Evolutionary conservation across 805 yeast species (phyloP), one percentile per base, ranked within the genome.

Genomic region (Saturnispora galanensis): DNA sequence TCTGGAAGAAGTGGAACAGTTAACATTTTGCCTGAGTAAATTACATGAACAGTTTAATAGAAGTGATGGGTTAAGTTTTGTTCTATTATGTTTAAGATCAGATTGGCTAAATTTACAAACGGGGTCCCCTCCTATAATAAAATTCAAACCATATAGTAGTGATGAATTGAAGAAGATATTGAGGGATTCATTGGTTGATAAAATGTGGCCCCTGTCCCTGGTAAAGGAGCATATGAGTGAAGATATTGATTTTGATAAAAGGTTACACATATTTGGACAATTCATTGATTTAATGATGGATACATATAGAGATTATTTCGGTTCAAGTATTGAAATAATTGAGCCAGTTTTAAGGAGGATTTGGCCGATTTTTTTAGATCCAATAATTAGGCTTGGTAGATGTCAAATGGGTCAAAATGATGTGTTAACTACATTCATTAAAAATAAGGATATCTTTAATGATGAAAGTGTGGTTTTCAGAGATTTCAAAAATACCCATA

Each of bases 201-300:
- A 48, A 5, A 41, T 49, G 15, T 53, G 58, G 58, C 35, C 38
- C 15, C 16, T 41, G 32, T 32, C 31, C 35, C 21, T 47, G 4
- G 31, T 38, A 1, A 18, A 35, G n/a, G 34, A 45, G 28, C 10
- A 35, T 45, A 16, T 21, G 17, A 15, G 26, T 28, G 16, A 35
- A 30, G 12, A 38, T 3, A 52, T 55, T 10, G 41, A 42, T 7
- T 29, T 34, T 2, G n/a, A 39, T 1, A 55, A 53, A 34, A 46
- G 53, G 35, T 41, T 38, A 10, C 21, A 17, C 1, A 58, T 66
- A 40, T 54, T 55, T 9, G 56, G 52, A 15, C 49, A 48, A 34
- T 75, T 64, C 47, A 58, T 70, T 15, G 67, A 66, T 34, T 54
- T 73, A 26, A 61, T 74, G 15, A 64, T 73, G 13, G 76, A 74